Evolutionary conservation across 371 early-diverging fungal genomes (phyloP).

Genomic region (Apophysomyces trapeziformis): DNA sequence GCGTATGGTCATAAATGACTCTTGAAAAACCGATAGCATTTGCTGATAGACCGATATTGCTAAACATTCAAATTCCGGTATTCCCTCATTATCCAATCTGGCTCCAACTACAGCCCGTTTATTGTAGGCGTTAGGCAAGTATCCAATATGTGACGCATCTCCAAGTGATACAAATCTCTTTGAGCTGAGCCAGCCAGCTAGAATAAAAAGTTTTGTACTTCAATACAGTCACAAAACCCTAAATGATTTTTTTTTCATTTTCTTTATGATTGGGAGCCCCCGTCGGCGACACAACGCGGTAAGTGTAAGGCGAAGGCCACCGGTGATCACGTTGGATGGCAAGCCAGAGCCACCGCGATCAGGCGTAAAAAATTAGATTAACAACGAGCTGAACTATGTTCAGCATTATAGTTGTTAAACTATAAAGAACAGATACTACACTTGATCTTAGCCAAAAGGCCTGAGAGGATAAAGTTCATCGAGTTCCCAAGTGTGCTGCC

Average conservation of each 20-base stretch:
- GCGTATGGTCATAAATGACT: too few relatives aligned
- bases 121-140: too few relatives aligned
- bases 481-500: conserved; percentile 19
- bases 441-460: conserved; percentile 78
- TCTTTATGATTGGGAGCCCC: conserved; percentile 15
- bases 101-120: too few relatives aligned
- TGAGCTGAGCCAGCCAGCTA: too few relatives aligned
- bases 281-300: conserved; percentile 28
- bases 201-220: too few relatives aligned
- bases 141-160: too few relatives aligned
- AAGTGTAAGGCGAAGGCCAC: conserved; percentile 33
- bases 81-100: too few relatives aligned
- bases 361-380: conserved; percentile 54
- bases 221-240: too few relatives aligned
- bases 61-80: too few relatives aligned
- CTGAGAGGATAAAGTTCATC: conserved; percentile 55
- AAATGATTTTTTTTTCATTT: conserved; percentile 13
- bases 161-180: too few relatives aligned
- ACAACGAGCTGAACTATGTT: conserved; percentile 43
- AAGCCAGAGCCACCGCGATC: conserved; percentile 28
- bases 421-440: conserved; percentile 80
- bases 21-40: too few relatives aligned
- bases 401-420: conserved; percentile 64
- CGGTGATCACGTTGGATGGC: conserved; percentile 25
- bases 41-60: too few relatives aligned